Base-by-base conservation (phyloP, 2,329 filamentous ascomycete species). In the Chrysoporthe austroafricana region DNA sequence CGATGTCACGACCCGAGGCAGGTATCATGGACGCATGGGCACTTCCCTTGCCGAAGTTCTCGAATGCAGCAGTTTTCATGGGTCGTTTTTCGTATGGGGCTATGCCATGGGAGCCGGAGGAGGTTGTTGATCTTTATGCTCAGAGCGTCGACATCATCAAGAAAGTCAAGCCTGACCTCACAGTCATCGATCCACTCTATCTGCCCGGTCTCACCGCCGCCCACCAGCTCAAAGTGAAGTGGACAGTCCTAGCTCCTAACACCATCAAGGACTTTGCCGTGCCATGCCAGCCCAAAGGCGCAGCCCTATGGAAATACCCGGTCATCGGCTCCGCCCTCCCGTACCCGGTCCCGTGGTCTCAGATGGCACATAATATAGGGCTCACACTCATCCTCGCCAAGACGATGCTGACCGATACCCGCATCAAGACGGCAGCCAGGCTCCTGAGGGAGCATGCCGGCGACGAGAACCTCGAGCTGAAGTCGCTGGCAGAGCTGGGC, bases 291-390 rank as follows among this genome's bases (percentile, higher is more conserved):
- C 79, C 81, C 72, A 34, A 72, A 70, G 6, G 74, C 70, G 5
- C 72, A 72, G 18, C 69, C n/a, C 39, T 81, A 11, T 80, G 78
- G 76, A 80, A 77, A 68, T 78, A 76, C 60, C 79, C 80, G 1
- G 83, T 82, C 14, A 76, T 80, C 0, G 80, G 79, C 16, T 83
- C 83, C 0, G 81, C 77, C 4, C 82, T 80, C 42, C 71, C 78
- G 0, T 85, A 80, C 65, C 84, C 83, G 3, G 74, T 86, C 0
- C 83, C 83, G 1, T 80, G 75, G 76, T 74, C 76, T 57, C 72
- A 79, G 1, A 75, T 83, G 14, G 79, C 79, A 0, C 66, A 79
- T 16, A 85, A 85, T 64, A 74, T 82, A 1, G 77, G 76, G 64
- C 76, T 80, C 62, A 71, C 77, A 8, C 62, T 82, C 1, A 73